A percentile compares a stretch with the other conserved stretches of the same genome.
These are phyloP conservation scores for Penicillium subrubescens DNA, from an alignment of 495 filamentous ascomycete species.

Conservation along the genomic window DNA sequence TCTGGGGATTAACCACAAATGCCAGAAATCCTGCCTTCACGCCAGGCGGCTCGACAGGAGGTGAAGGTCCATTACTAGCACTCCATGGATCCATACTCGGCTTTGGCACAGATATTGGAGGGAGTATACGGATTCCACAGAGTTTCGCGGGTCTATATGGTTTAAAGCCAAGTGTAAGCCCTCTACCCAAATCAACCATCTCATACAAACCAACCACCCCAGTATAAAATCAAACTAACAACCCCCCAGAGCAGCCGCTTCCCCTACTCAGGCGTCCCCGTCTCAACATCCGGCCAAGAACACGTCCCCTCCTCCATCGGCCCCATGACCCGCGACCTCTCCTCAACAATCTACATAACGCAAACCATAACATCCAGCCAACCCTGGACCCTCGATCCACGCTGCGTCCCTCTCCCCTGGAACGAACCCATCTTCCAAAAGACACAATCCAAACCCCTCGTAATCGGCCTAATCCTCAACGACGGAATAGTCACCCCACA, in stretches of 20 bases:
- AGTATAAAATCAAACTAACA: neutral
- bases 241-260: conserved; percentile 42
- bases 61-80: conserved; percentile 62
- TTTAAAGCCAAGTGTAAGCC: conserved; percentile 57
- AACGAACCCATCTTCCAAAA: conserved; percentile 40
- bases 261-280: conserved; percentile 49
- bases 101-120: conserved; percentile 66
- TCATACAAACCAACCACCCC: too few relatives aligned
- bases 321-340: conserved; percentile 50
- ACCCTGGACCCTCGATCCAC: conserved; percentile 52
- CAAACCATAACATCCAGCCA: conserved; percentile 39
- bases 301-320: conserved; percentile 55
- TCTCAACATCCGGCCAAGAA: conserved; percentile 56
- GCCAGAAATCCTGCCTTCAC: conserved; percentile 50
- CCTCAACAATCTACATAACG: conserved; percentile 42
- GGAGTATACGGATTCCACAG: conserved; percentile 60
- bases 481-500: conserved; percentile 54
- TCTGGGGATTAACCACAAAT: conserved; percentile 56
- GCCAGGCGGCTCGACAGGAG: conserved; percentile 63
- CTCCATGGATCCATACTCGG: conserved; percentile 64
- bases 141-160: conserved; percentile 55
- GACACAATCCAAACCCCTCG: conserved; percentile 42
- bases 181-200: neutral
- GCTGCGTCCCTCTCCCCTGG: conserved; percentile 51
- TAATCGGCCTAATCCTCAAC: conserved; percentile 51